Percentiles rank a stretch among this genome's conserved stretches.
Evolutionary conservation across 202 grass and related monocot genomes (phyloP).

Genomic region (Bolboschoenoplectus hybrid): DNA sequence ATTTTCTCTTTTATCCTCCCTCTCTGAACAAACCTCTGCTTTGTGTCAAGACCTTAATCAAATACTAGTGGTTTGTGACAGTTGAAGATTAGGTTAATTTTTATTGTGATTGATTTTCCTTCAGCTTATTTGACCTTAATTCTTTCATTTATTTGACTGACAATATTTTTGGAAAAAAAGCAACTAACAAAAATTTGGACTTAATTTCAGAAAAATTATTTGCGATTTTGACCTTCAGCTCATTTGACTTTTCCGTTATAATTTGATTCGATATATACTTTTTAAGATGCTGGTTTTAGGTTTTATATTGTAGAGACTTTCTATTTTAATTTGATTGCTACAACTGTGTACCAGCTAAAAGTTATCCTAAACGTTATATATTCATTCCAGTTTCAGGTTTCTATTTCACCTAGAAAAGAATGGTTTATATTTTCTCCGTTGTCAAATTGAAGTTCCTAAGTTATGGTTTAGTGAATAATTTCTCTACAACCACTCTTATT

Average conservation of each 20-base stretch:
- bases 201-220: background rate
- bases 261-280: conserved; percentile 2
- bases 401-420: background rate
- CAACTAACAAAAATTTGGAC: background rate
- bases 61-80: background rate
- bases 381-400: background rate
- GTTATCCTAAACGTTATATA: no score
- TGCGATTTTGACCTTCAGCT: background rate
- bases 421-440: background rate
- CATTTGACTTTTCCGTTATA: background rate
- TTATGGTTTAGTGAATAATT: no score
- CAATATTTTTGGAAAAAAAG: background rate
- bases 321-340: no score
- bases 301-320: background rate
- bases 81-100: background rate
- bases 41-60: background rate
- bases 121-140: background rate
- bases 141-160: background rate
- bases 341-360: no score
- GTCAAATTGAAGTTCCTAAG: background rate
- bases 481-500: background rate
- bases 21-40: background rate
- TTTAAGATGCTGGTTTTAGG: background rate
- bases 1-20: background rate
- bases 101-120: background rate